Conservation (phyloP, 2,329 filamentous ascomycete genomes). For the Penicillium glabrum region DNA sequence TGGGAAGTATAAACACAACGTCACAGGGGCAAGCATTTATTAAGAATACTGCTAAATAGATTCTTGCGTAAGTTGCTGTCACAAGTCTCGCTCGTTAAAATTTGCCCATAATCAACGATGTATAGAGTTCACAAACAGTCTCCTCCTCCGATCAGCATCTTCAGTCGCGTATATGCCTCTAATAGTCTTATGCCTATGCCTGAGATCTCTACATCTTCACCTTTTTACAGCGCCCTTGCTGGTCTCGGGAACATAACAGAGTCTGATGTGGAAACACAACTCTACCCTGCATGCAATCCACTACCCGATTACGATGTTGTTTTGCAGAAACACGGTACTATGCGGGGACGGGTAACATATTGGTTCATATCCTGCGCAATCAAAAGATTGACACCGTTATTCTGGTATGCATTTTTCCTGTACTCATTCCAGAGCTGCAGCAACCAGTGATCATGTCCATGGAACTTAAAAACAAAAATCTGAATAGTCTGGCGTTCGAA, state of each 20-base stretch:
- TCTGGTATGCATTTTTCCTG: background rate
- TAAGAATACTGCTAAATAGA: background rate
- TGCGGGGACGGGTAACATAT: background rate
- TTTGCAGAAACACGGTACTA: background rate
- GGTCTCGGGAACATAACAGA: background rate
- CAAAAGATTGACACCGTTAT: conserved; percentile 1
- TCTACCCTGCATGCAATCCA: background rate
- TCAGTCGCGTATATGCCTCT: background rate
- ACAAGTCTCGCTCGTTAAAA: background rate
- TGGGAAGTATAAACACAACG: background rate
- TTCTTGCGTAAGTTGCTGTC: background rate
- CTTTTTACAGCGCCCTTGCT: background rate
- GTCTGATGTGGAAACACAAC: background rate
- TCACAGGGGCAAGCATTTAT: background rate
- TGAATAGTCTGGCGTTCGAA: background rate
- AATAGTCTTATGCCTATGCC: background rate
- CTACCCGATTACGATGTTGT: background rate
- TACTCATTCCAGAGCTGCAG: background rate
- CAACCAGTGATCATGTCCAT: background rate
- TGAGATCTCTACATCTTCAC: background rate
- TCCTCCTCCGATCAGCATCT: conserved; percentile 2
- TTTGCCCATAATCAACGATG: background rate
- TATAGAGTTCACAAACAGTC: background rate
- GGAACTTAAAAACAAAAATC: background rate
- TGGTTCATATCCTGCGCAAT: background rate